Evolutionary conservation across 1,284 basidiomycete genomes (phyloP), one percentile per base, ranked within the genome.

Genomic region (Bjerkandera adusta): DNA sequence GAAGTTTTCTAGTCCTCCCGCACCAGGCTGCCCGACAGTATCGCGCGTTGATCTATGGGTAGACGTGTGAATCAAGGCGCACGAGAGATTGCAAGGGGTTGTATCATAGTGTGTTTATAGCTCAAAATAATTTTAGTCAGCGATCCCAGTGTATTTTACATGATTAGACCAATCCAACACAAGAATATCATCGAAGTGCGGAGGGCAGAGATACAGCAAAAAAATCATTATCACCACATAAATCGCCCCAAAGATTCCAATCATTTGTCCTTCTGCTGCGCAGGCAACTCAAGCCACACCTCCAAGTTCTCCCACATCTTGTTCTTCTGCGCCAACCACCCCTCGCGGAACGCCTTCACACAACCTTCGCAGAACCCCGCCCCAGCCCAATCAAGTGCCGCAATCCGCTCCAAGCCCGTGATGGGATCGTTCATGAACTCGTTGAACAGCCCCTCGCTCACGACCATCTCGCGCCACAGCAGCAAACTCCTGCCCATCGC

Each of bases 11-110:
- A 59, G 63, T 13, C 64, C 71, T 3, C 75, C 79, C 1, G 67
- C 68, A 2, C 51, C 63, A 2, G 77, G 77, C 1, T 77, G 73
- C 61, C 81, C 81, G 3, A 66, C 60, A 45, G 56, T 70, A 12
- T 72, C 64, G 36, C 69, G 75, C 34, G 80, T 84, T 3, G 69
- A 70, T 20, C 77, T 83, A 4, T 84, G 80, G 80, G 54, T 51
- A 8, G 43, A 53, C 48, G 16, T 20, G 24, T 20, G 6, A 36
- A 36, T 30, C 29, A 30, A 8, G 8, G 27, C 27, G 27, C n/a
- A n/a, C n/a, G n/a, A n/a, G n/a, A n/a, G n/a, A n/a, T n/a, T n/a
- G 27, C 27, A n/a, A 8, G n/a, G 27, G 8, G 8, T 30, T 30
- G 27, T n/a, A 30, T 30, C 27, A 30, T 30, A 30, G 27, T n/a